Evolutionary conservation across 176 grass and related monocot species (phyloP).

Genomic region (Aechmea fasciata): DNA sequence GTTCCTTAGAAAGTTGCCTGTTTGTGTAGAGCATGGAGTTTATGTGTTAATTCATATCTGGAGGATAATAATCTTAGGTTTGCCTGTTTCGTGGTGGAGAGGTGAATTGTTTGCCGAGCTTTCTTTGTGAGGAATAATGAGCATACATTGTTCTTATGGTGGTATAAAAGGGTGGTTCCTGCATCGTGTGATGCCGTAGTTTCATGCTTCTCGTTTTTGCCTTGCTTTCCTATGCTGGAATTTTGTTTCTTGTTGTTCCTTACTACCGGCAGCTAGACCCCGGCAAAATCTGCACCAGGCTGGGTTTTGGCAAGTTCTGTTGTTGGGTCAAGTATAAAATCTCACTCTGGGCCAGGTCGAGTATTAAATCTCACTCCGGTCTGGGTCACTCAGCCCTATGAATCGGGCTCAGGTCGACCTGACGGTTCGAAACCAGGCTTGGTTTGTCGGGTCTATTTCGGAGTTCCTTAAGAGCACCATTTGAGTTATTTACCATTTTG

Average conservation of each 20-base stretch:
- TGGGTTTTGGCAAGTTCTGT: too few relatives aligned
- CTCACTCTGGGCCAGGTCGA: too few relatives aligned
- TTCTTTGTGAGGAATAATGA: constrained; percentile 3
- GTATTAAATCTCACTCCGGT: too few relatives aligned
- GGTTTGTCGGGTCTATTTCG: too few relatives aligned
- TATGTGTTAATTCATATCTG: constrained; percentile 5
- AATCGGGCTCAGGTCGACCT: too few relatives aligned
- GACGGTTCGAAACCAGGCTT: too few relatives aligned
- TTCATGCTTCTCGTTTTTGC: background rate
- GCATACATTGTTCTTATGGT: background rate
- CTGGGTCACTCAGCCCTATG: too few relatives aligned
- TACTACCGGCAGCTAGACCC: too few relatives aligned
- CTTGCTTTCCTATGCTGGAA: background rate
- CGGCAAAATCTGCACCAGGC: too few relatives aligned
- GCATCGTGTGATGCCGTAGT: background rate
- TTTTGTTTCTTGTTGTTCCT: background rate
- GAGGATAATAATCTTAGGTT: background rate
- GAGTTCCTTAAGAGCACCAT: too few relatives aligned
- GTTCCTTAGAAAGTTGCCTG: background rate
- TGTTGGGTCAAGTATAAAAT: too few relatives aligned
- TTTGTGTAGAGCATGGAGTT: background rate
- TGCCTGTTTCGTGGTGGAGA: constrained; percentile 2
- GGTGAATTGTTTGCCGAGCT: constrained; percentile 1
- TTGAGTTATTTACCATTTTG: too few relatives aligned
- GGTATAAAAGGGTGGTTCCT: background rate